phyloP scores from a whole-genome alignment of 2,329 filamentous ascomycete species.

The Aspergillus thermomutatus region DNA sequence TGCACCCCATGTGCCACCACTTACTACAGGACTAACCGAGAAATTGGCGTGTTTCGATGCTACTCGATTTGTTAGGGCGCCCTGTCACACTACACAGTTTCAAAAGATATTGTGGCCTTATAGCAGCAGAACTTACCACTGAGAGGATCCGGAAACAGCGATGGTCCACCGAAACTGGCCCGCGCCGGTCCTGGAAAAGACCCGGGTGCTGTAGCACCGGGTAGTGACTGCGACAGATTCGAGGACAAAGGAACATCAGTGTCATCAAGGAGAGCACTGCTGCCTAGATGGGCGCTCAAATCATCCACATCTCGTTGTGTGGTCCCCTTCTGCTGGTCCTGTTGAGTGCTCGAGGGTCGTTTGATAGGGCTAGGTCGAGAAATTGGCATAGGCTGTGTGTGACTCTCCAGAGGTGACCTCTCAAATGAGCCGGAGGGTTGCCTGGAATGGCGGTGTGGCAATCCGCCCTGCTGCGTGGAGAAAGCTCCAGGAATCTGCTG shows the following conservation, averaged over 20 bases:
- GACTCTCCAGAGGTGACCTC: conserved; percentile 57
- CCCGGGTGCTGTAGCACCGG: conserved; percentile 54
- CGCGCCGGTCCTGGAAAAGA: conserved; percentile 40
- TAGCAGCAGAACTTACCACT: conserved; percentile 31
- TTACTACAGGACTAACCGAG: conserved; percentile 27
- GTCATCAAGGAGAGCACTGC: conserved; percentile 77
- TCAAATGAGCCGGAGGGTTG: conserved; percentile 67
- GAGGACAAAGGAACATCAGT: conserved; percentile 66
- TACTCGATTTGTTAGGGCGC: conserved; percentile 19
- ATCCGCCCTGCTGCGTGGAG: conserved; percentile 34
- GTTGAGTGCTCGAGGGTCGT: conserved; percentile 70
- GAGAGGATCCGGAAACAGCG: conserved; percentile 43
- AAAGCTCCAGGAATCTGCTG: conserved; percentile 42
- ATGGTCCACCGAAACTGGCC: conserved; percentile 40
- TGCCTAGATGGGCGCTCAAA: conserved; percentile 76
- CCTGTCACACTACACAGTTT: conserved; percentile 1
- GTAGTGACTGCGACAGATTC: conserved; percentile 41
- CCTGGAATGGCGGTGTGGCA: conserved; percentile 63
- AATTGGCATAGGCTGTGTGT: conserved; percentile 66
- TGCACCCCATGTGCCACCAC: conserved; percentile 32
- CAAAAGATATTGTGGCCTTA: background rate
- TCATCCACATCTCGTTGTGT: conserved; percentile 63
- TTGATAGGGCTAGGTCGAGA: conserved; percentile 83
- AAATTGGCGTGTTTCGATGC: conserved; percentile 34
- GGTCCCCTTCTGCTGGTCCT: conserved; percentile 42